Evolutionary conservation across 169 alveolate species (phyloP), one percentile per base, ranked within the genome.

Genomic region (Plasmodium gallinaceum): DNA sequence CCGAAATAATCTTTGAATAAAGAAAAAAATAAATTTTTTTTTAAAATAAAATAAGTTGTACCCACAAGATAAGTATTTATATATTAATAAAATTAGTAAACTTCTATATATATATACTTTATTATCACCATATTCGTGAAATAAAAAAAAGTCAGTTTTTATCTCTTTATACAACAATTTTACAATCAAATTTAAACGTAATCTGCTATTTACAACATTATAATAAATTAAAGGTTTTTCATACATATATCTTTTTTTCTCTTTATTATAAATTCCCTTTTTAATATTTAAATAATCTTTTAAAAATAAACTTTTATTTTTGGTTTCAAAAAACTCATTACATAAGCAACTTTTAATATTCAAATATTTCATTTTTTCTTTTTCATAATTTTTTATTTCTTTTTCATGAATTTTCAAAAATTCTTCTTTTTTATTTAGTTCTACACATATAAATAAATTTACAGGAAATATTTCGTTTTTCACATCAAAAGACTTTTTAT

Each of bases 111-210:
- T 48, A 43, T 83, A 72, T 12, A 83, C 18, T 32, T 57, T 68
- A 8, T 83, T 46, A 14, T 83, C 83, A 68, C 52, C 52, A 71
- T 83, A 83, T 46, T 83, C 91, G 7, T 71, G 51, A 45, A 20
- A 20, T 10, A 83, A 20, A 48, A 39, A 83, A 83, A 83, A 83
- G 24, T 83, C 91, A 10, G 54, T 68, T 83, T 68, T 83, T 37
- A 83, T 83, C 68, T 83, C 91, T 83, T 62, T 68, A 61, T 83
- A 83, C 8, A 83, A 20, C 0, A 83, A 39, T 68, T 83, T 83
- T 6, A 83, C 72, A 20, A 71, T 71, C 22, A 83, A 37, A 37
- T 83, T 83, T 8, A 68, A 16, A 32, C n/a, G 51, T 9, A 24
- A 9, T 37, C 26, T 24, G 6, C 20, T 43, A 61, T 45, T 66